Conservation (phyloP, 257 asterid species). For the Haberlea rhodopensis region DNA sequence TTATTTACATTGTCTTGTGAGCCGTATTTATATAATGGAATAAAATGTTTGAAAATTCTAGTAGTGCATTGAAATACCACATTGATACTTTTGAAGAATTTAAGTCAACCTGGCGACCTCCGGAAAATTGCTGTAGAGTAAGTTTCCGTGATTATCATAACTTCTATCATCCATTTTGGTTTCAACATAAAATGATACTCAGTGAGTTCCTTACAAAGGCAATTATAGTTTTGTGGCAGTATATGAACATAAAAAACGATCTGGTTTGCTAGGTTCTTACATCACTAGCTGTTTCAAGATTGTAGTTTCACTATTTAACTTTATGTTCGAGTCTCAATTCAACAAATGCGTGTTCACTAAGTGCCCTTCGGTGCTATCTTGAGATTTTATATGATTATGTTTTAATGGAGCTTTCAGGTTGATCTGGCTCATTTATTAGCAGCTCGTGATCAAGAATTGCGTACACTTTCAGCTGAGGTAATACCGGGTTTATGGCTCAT, state of each 20-base stretch:
- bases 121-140: slow-evolving; percentile 12
- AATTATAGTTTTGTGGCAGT: not conserved
- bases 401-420: slow-evolving; percentile 53
- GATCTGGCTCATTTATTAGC: slow-evolving; percentile 95
- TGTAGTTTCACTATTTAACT: slow-evolving; percentile 6
- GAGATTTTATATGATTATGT: slow-evolving; percentile 22
- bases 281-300: slow-evolving; percentile 9
- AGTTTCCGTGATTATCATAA: not conserved
- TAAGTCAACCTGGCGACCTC: not conserved
- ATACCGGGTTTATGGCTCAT: slow-evolving; percentile 22
- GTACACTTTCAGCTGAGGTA: slow-evolving; percentile 96
- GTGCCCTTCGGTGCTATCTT: slow-evolving; percentile 16
- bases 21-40: not conserved
- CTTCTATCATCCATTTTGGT: not conserved
- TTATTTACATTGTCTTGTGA: not conserved
- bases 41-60: not conserved
- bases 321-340: slow-evolving; percentile 5
- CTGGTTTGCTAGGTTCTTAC: slow-evolving; percentile 1
- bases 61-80: not conserved
- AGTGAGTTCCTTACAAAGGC: not conserved
- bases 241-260: not conserved
- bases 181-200: not conserved
- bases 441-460: slow-evolving; percentile 94
- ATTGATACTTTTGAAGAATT: not conserved
- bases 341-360: not conserved